phyloP scores from a whole-genome alignment of 192 early-diverging fungal genomes.

The Radiomyces spectabilis region DNA sequence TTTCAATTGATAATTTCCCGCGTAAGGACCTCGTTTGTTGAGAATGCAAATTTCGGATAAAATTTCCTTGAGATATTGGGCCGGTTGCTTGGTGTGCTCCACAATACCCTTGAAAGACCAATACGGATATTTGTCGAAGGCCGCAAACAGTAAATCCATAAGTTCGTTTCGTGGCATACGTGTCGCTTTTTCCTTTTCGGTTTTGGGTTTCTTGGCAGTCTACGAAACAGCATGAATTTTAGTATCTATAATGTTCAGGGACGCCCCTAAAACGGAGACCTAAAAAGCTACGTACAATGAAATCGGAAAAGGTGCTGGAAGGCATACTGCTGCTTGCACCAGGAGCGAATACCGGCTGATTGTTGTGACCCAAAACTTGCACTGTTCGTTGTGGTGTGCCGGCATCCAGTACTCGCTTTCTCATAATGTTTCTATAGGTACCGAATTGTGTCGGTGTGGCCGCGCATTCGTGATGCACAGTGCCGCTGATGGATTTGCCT shows the following conservation, averaged over 20 bases:
- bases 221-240: background rate
- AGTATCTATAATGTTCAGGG: background rate
- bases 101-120: conserved; percentile 81
- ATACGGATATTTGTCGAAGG: conserved; percentile 74
- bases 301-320: conserved; percentile 16
- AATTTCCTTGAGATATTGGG: conserved; percentile 77
- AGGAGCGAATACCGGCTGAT: conserved; percentile 37
- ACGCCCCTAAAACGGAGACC: background rate
- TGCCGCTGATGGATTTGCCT: conserved; percentile 32
- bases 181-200: conserved; percentile 64
- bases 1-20: conserved; percentile 77
- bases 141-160: conserved; percentile 73
- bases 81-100: conserved; percentile 77
- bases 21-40: conserved; percentile 78
- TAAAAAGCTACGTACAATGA: conserved; percentile 11
- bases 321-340: conserved; percentile 28
- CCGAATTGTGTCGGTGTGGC: conserved; percentile 52
- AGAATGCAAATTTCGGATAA: conserved; percentile 70
- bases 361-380: conserved; percentile 36
- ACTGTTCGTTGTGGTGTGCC: conserved; percentile 43
- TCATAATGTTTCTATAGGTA: conserved; percentile 61
- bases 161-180: conserved; percentile 81
- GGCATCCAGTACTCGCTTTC: conserved; percentile 53
- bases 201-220: conserved; percentile 19
- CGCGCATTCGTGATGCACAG: conserved; percentile 66